These are phyloP conservation scores for Orychophragmus violaceus DNA, from an alignment of 345 rosid genomes.

Conservation along the genomic window DNA sequence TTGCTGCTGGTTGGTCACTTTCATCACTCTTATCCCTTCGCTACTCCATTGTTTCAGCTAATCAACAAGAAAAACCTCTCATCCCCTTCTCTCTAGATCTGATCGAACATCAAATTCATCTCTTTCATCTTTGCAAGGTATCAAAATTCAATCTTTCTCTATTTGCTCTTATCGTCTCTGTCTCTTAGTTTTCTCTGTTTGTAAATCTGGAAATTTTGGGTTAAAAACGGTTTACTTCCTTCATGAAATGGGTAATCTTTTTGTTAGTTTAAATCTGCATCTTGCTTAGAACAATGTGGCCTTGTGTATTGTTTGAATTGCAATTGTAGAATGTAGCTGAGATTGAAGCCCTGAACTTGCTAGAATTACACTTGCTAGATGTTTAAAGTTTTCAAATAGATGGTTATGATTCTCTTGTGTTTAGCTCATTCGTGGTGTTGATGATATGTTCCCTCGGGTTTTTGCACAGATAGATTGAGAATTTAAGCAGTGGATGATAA, in stretches of 20 bases:
- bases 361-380: too few species aligned
- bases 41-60: slow-evolving; percentile 21
- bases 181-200: not conserved
- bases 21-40: slow-evolving; percentile 15
- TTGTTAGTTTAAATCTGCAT: not conserved
- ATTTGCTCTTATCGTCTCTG: not conserved
- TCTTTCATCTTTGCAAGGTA: slow-evolving; percentile 19
- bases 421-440: not conserved
- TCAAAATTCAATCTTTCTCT: not conserved
- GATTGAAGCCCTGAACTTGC: too few species aligned
- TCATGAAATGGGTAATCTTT: not conserved
- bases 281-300: slow-evolving; percentile 2
- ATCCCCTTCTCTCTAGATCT: slow-evolving; percentile 16
- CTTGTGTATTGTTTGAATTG: not conserved
- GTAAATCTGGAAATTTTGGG: not conserved
- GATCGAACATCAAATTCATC: slow-evolving; percentile 1
- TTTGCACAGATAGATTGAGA: not conserved
- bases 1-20: slow-evolving; percentile 26
- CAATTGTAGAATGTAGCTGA: too few species aligned
- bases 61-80: not conserved
- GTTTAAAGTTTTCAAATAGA: too few species aligned
- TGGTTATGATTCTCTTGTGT: not conserved
- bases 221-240: not conserved
- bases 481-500: not conserved
- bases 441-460: not conserved